Base-by-base conservation (phyloP, 225 moss, liverwort and hornwort species). In the Climacium dendroides region DNA sequence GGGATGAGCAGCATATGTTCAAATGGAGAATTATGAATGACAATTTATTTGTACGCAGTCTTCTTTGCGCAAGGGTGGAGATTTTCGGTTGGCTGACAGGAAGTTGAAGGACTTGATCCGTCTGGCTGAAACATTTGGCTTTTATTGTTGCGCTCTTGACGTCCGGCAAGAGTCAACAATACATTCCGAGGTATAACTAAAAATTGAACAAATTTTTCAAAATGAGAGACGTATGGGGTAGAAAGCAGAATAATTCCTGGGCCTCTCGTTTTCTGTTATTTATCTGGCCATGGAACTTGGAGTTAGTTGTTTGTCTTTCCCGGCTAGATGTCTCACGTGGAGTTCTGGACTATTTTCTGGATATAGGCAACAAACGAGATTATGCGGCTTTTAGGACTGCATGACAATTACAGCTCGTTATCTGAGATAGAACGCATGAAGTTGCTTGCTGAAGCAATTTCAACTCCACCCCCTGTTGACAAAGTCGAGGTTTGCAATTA, bases 101-200 rank as follows among this genome's bases (percentile, higher is more conserved):
- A 96, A 96, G 90, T 90, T 98, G 79, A 98, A 98, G 86, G 98
- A 98, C 90, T 93, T 98, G 85, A 95, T 98, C 80, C 92, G 98
- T 34, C 92, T 98, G 26, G 95, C 93, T 86, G 96, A 98, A 90
- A 98, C 97, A 63, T 98, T 97, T 90, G 98, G 98, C 70, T 98
- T 98, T 70, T 93, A 95, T 91, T 93, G 96, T 78, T 95, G 94
- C 91, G 89, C 98, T 87, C 93, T 98, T 54, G 98, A 98, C 81
- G 97, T 98, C 67, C 97, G 98, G 84, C 97, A 98, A 74, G 98
- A 98, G 90, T 98, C 98, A 66, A 95, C 96, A 85, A 73, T 97
- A 30, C 98, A 98, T 87, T 90, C 96, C 76, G 94, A 95, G 94
- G 98, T 98, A 90, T 23, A 55, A 58, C 17, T 30, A 57, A 39